A percentile compares a stretch with the other conserved stretches of the same genome.
phyloP scores from a whole-genome alignment of 768 basidiomycete species.

The Mycena filopes region DNA sequence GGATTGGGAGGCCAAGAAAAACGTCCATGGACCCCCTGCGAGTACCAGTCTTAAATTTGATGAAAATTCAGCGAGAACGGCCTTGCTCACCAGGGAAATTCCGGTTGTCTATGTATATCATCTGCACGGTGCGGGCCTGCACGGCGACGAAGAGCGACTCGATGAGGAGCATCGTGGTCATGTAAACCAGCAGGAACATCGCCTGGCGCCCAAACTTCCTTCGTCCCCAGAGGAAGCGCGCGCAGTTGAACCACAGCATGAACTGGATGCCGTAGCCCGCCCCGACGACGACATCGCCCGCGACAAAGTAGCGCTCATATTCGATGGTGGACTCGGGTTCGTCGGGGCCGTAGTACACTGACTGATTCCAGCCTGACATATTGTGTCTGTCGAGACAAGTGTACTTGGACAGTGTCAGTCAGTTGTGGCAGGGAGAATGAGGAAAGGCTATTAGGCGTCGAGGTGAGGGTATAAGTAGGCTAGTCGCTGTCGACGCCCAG shows the following conservation, averaged over 20 bases:
- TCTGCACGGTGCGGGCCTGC: conserved; percentile 52
- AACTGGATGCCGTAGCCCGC: conserved; percentile 56
- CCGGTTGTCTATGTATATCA: conserved; percentile 55
- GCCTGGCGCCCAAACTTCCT: conserved; percentile 42
- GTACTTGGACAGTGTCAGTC: no score
- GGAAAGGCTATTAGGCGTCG: no score
- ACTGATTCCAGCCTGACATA: no score
- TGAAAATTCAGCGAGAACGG: not conserved
- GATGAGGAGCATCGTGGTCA: conserved; percentile 48
- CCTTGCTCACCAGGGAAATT: conserved; percentile 45
- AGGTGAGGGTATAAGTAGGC: no score
- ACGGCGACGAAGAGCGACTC: conserved; percentile 51
- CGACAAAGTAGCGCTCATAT: conserved; percentile 46
- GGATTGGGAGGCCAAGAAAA: conserved; percentile 54
- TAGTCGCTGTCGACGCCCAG: no score
- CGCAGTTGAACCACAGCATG: conserved; percentile 50
- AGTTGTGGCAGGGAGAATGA: no score
- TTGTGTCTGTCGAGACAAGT: no score
- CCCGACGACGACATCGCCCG: conserved; percentile 54
- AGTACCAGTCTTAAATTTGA: not conserved
- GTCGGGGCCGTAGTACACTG: no score
- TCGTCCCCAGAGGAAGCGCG: conserved; percentile 49
- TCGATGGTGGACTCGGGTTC: conserved; percentile 38
- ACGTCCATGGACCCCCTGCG: conserved; percentile 53
- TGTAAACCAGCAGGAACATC: conserved; percentile 50